Evolutionary conservation across 305 asterid species (phyloP).

Genomic region (Caryopteris hybrid): DNA sequence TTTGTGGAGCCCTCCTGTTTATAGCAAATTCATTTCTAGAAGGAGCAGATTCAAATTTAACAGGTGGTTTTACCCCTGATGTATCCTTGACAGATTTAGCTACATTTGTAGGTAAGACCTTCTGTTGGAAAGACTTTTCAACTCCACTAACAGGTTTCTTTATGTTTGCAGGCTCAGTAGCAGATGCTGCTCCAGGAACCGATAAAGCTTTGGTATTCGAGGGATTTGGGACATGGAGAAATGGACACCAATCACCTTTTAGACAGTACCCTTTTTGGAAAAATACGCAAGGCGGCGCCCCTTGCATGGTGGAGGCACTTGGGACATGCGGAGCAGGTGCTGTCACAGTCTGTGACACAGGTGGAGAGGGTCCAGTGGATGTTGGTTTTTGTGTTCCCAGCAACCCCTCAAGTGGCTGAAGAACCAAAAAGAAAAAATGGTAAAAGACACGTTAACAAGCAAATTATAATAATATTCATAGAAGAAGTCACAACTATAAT

Average conservation of each 20-base stretch:
- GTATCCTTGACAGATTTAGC: conserved; percentile 34
- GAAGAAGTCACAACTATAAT: neutral
- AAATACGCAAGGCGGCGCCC: conserved; percentile 64
- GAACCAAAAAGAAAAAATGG: conserved; percentile 4
- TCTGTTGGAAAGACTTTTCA: conserved; percentile 49
- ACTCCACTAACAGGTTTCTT: conserved; percentile 44
- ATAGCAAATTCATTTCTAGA: conserved; percentile 30
- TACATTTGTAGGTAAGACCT: conserved; percentile 24
- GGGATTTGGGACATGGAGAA: conserved; percentile 56
- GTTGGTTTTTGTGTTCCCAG: conserved; percentile 53
- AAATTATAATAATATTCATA: too few species aligned
- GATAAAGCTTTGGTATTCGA: conserved; percentile 40
- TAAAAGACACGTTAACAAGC: neutral
- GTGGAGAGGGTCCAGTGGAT: conserved; percentile 42
- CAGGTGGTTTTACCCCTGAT: conserved; percentile 24
- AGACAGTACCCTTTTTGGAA: conserved; percentile 75
- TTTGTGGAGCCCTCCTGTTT: conserved; percentile 30
- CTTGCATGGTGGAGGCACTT: conserved; percentile 44
- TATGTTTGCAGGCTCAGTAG: conserved; percentile 36
- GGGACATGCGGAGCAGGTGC: conserved; percentile 35
- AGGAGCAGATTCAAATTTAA: conserved; percentile 27
- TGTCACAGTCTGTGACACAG: conserved; percentile 31
- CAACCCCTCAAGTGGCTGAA: conserved; percentile 83
- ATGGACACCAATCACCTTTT: conserved; percentile 88
- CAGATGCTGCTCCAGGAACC: conserved; percentile 32